Conservation (phyloP, 2,329 filamentous ascomycete species). For the Alternaria incomplexa region DNA sequence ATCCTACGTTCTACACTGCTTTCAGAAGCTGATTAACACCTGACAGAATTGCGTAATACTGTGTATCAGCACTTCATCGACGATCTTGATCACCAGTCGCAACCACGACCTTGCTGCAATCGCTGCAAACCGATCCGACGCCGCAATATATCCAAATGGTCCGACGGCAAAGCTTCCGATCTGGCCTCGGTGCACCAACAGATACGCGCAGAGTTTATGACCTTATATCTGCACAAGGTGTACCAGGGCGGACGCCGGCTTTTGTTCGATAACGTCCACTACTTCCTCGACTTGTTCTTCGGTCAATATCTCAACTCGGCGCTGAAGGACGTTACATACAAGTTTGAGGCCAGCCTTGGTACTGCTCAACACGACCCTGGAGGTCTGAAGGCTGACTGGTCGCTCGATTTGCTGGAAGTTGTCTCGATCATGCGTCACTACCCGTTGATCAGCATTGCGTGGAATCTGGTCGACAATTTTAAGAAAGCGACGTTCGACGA, state of each 20-base stretch:
- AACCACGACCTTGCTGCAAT: no score
- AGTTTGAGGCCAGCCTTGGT: background rate
- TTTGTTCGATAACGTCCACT: background rate
- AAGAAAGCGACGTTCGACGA: background rate
- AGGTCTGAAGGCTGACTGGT: background rate
- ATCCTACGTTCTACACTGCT: background rate
- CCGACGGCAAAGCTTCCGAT: accelerated
- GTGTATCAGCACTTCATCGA: background rate
- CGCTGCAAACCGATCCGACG: no score
- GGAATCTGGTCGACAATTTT: background rate
- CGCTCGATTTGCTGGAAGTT: background rate
- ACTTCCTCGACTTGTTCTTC: background rate
- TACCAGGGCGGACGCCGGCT: background rate
- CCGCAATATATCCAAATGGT: no score
- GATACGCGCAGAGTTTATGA: background rate
- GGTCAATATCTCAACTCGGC: background rate
- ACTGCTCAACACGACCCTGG: no score
- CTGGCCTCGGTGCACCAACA: no score
- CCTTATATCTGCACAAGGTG: background rate
- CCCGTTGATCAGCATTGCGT: background rate
- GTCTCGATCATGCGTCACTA: background rate
- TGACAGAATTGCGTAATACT: background rate
- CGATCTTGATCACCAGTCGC: no score
- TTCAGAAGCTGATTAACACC: background rate
- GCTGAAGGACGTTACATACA: background rate